Base-by-base conservation (phyloP, 305 asterid species). In the Ruellia speciosa region DNA sequence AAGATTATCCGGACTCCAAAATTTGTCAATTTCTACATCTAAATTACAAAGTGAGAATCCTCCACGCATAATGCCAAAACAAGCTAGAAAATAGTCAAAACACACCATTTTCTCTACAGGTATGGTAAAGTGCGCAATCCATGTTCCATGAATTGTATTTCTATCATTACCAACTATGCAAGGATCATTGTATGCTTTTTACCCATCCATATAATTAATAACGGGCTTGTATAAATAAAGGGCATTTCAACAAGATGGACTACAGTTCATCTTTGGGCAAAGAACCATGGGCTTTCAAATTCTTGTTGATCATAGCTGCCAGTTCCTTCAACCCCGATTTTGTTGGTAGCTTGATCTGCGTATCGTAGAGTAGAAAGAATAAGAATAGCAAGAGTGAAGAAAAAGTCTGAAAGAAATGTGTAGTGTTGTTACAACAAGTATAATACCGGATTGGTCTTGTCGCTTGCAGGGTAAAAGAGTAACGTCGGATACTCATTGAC, bases 401-500 rank as follows among this genome's bases (percentile, higher is more conserved):
- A 60, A 43, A 45, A 13, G 64, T 5, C 11, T 20, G 19, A 20
- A 35, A 50, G 2, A 20, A 19, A 1, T 10, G 49, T 54, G 16
- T 16, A n/a, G n/a, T 0, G 15, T 18, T 17, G 46, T 62, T 43
- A 17, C 9, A 4, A 41, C 31, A 53, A 54, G 15, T 3, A 49
- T 20, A 19, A 69, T 78, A 88, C 95, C 66, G 85, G 90, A 56
- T 73, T 83, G 54, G 77, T 66, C 78, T 84, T 92, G 72, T 88
- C 82, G 48, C 31, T 70, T 5, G 83, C 84, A 5, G 80, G 79
- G 87, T 81, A 92, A 79, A 92, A 88, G 58, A 88, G 77, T 57
- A 92, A 61, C 0, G 85, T 24, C 18, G 95, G 96, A 59, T 79
- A 92, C 48, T 92, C 96, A 69, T 83, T 90, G 52, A 81, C 95